These are phyloP conservation scores for Fusarium brevicatenulatum DNA, from an alignment of 2,329 filamentous ascomycete genomes.

Conservation along the genomic window DNA sequence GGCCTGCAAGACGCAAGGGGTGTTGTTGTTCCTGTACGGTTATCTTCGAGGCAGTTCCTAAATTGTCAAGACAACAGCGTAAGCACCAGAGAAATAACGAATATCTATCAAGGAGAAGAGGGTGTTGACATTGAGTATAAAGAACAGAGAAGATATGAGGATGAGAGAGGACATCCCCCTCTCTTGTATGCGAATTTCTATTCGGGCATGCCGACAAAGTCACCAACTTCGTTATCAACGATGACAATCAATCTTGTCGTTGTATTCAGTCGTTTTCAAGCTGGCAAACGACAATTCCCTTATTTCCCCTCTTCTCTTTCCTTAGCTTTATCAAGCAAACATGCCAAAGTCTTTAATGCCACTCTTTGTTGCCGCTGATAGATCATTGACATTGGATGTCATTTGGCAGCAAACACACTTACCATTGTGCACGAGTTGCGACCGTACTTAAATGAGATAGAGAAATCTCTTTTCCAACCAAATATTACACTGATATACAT, in stretches of 20 bases:
- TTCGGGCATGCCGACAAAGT: not conserved
- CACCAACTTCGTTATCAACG: not conserved
- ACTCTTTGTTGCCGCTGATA: slow-evolving; percentile 12
- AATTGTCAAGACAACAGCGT: not conserved
- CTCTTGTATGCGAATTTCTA: not conserved
- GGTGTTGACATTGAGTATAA: not conserved
- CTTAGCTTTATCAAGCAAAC: slow-evolving; percentile 3
- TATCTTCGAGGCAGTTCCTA: not conserved
- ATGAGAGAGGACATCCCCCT: not conserved
- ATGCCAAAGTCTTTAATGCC: not conserved
- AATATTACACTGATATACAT: slow-evolving; percentile 54
- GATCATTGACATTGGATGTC: not conserved
- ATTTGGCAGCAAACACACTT: slow-evolving; percentile 6
- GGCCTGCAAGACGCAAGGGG: not conserved
- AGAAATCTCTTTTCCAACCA: slow-evolving; percentile 23
- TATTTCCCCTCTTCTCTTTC: not conserved
- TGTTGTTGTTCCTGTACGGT: not conserved
- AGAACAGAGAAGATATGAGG: not conserved
- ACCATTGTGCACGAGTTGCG: not conserved
- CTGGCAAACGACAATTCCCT: slow-evolving; percentile 7
- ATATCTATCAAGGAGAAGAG: not conserved
- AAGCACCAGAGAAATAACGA: not conserved
- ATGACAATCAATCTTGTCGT: not conserved
- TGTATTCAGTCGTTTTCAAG: not conserved
- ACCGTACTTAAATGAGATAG: not conserved